Conservation (phyloP, 495 filamentous ascomycete genomes). For the Podospora didyma region DNA sequence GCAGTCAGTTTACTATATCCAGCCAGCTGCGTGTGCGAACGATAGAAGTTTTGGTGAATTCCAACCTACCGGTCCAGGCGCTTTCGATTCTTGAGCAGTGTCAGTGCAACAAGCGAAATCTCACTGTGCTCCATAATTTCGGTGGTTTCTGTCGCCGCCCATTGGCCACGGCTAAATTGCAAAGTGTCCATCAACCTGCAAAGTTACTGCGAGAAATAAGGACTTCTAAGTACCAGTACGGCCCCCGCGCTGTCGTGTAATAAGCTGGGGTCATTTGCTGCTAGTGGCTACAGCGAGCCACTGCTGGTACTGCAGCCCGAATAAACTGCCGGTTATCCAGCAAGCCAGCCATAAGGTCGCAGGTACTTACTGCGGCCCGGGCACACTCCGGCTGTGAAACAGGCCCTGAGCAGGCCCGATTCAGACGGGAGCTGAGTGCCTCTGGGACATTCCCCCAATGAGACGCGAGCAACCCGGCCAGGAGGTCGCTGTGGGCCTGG, state of each 20-base stretch:
- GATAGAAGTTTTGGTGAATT: no score
- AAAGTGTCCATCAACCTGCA: conserved; percentile 21
- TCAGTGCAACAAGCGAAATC: no score
- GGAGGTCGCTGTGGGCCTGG: conserved; percentile 3
- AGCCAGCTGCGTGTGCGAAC: no score
- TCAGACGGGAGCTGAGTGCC: conserved; percentile 20
- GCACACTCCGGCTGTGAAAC: conserved; percentile 12
- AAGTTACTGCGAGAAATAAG: conserved; percentile 11
- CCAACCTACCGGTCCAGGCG: no score
- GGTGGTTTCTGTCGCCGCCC: conserved; percentile 21
- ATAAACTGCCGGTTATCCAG: conserved; percentile 15
- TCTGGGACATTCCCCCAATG: conserved; percentile 19
- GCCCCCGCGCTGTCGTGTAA: not conserved
- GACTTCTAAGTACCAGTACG: conserved; percentile 8
- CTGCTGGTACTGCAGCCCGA: conserved; percentile 1
- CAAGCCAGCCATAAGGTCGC: not conserved
- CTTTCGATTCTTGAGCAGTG: no score
- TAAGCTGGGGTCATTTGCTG: not conserved
- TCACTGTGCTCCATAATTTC: conserved; percentile 4
- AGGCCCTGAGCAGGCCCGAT: conserved; percentile 33
- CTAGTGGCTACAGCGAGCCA: not conserved
- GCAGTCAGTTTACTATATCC: no score
- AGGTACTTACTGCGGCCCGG: conserved; percentile 6
- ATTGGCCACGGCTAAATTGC: conserved; percentile 41
- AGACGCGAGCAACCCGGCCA: conserved; percentile 21